Evolutionary conservation across 495 filamentous ascomycete species (phyloP).

Genomic region (Aspergillus egyptiacus): DNA sequence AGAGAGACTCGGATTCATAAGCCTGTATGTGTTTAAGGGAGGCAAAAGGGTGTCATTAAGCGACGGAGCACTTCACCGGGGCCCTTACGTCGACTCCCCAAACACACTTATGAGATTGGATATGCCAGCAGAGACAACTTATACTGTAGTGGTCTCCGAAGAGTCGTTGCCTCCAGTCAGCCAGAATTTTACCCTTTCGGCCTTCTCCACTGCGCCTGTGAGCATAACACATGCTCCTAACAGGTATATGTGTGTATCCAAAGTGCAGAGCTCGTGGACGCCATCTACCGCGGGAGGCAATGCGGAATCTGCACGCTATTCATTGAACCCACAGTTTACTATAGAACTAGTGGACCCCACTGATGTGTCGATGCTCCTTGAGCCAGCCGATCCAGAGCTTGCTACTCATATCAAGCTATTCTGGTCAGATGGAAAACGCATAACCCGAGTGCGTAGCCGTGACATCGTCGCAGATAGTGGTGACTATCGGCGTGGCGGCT

Average conservation of each 20-base stretch:
- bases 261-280: slow-evolving; percentile 63
- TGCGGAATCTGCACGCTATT: slow-evolving; percentile 65
- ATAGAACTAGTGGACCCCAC: slow-evolving; percentile 52
- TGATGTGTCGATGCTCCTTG: slow-evolving; percentile 63
- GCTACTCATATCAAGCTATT: slow-evolving; percentile 81
- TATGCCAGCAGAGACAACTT: slow-evolving; percentile 49
- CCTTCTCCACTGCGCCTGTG: slow-evolving; percentile 60
- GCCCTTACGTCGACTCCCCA: slow-evolving; percentile 87
- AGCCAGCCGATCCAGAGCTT: slow-evolving; percentile 61
- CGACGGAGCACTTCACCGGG: slow-evolving; percentile 59
- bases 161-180: slow-evolving; percentile 61
- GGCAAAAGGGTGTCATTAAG: slow-evolving; percentile 68
- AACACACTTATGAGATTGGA: slow-evolving; percentile 80
- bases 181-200: slow-evolving; percentile 79
- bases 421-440: slow-evolving; percentile 64
- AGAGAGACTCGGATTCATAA: slow-evolving; percentile 66
- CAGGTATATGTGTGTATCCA: slow-evolving; percentile 48
- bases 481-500: slow-evolving; percentile 78
- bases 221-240: slow-evolving; percentile 54
- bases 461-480: slow-evolving; percentile 76
- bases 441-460: slow-evolving; percentile 59
- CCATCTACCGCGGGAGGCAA: slow-evolving; percentile 77
- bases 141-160: slow-evolving; percentile 76
- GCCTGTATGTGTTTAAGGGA: slow-evolving; percentile 70
- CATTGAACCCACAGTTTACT: slow-evolving; percentile 78